Evolutionary conservation across 768 basidiomycete genomes (phyloP).

Genomic region (Russula foetens): DNA sequence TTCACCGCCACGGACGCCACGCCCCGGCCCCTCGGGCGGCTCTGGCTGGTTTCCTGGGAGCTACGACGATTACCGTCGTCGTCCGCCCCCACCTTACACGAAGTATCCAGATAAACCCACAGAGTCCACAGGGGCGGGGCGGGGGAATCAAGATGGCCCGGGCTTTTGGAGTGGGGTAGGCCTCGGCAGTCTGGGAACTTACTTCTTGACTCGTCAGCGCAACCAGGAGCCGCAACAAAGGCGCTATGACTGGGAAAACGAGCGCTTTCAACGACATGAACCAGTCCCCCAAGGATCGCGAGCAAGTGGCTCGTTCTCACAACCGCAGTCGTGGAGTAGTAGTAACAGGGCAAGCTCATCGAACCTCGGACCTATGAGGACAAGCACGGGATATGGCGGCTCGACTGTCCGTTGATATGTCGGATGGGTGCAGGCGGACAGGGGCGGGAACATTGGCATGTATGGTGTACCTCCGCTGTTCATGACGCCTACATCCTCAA

Average conservation of each 20-base stretch:
- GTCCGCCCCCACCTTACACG: conserved; percentile 49
- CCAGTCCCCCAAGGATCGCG: conserved; percentile 24
- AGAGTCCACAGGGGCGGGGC: not conserved
- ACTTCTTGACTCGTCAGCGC: conserved; percentile 34
- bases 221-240: conserved; percentile 25
- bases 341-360: conserved; percentile 61
- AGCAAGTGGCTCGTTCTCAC: conserved; percentile 6
- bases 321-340: conserved; percentile 3
- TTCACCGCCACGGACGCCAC: conserved; percentile 26
- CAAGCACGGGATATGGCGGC: conserved; percentile 75
- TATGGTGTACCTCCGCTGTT: not conserved
- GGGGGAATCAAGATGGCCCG: conserved; percentile 27
- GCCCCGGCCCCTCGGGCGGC: conserved; percentile 26
- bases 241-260: conserved; percentile 56
- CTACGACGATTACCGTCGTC: conserved; percentile 28
- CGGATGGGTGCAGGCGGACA: not conserved
- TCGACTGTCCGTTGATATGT: conserved; percentile 55
- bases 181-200: conserved; percentile 61
- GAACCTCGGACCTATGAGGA: conserved; percentile 60
- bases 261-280: conserved; percentile 22
- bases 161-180: conserved; percentile 86
- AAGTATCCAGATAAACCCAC: conserved; percentile 35
- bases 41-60: conserved; percentile 46
- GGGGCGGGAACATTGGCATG: not conserved
- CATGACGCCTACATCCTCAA: not conserved